Evolutionary conservation across 2,329 filamentous ascomycete genomes (phyloP), one percentile per base, ranked within the genome.

Genomic region (Cercospora brassicicola): DNA sequence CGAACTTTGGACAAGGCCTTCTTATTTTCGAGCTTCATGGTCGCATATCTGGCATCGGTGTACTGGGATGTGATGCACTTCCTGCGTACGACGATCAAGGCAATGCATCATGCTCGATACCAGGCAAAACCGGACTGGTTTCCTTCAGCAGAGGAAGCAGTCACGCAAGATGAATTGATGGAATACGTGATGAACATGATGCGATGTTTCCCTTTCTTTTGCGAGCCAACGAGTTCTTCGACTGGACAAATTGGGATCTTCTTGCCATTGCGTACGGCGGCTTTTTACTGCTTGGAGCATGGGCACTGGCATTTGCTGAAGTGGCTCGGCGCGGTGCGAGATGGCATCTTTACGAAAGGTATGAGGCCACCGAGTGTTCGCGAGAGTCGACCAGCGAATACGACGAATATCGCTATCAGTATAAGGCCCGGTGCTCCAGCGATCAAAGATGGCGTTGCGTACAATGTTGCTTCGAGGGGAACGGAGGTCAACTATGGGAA

Each of bases 351-450:
- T 28, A 70, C 66, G 26, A 73, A 70, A 62, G 75, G 75, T 4
- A 70, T 77, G 65, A 68, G 65, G 7, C 75, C 72, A 9, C 75
- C 75, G 11, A 68, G 63, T 39, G 70, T 70, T 23, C 66, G 56
- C 30, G 55, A 67, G 48, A 28, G 39, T 18, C 55, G 62, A 33
- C 61, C 62, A n/a, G 60, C 66, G 7, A 36, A 30, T 2, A 63
- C 59, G 15, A 39, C 45, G 28, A 53, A 36, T 15, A 39, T 63
- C n/a, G 75, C 95, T 90, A 26, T 92, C 88, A 74, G 55, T 36
- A 59, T 33, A 23, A 33, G 55, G n/a, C 28, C 55, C 11, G 55
- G 48, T 55, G 23, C 48, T 28, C 11, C 48, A 6, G 48, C 23
- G 20, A 55, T 55, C 48, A 55, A 55, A 7, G 20, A 55, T 26